Evolutionary conservation across 1,284 basidiomycete species (phyloP), one percentile per base, ranked within the genome.

Genomic region (Tausonia pullulans): DNA sequence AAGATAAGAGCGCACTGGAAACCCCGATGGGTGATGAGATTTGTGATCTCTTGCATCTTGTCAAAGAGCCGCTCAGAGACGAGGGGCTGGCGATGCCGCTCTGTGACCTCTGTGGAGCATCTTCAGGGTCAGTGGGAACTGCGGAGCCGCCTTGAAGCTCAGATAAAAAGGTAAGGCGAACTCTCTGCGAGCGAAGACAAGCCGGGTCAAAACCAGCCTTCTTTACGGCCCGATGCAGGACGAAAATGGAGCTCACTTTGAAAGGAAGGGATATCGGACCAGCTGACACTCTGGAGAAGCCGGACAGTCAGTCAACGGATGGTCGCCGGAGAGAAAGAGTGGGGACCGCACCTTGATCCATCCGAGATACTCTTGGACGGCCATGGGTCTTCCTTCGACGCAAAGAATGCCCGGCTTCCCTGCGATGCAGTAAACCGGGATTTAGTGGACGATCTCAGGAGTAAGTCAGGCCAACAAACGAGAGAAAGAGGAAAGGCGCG

Each of bases 381-480:
- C 69, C 50, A 59, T 61, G 2, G 71, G 71, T 0, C 72, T 72
- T 0, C 78, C 78, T 67, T 79, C 78, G 13, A 79, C 69, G 61
- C 77, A 78, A 5, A 79, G 70, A 6, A 79, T 60, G 0, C 73
- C 78, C 0, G 78, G 78, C 68, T 79, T 79, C 46, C 77, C 77
- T 77, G 65, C 11, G 9, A 27, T 27, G 27, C 1, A 27, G 27
- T 27, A 9, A 40, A 49, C 63, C 63, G 62, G 43, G 14, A 46
- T 5, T 13, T 39, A 27, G 6, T 7, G 40, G 27, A 27, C 6
- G n/a, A 14, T 48, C 14, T 39, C 50, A 3, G 3, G 46, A 43
- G 44, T 52, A 51, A 27, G 10, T 3, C 11, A 8, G 7, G 40
- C 10, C 39, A 1, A 27, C 9, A 44, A 16, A 4, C 10, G 44